Evolutionary conservation across 2,329 filamentous ascomycete genomes (phyloP).

Genomic region (Nemania abortiva): DNA sequence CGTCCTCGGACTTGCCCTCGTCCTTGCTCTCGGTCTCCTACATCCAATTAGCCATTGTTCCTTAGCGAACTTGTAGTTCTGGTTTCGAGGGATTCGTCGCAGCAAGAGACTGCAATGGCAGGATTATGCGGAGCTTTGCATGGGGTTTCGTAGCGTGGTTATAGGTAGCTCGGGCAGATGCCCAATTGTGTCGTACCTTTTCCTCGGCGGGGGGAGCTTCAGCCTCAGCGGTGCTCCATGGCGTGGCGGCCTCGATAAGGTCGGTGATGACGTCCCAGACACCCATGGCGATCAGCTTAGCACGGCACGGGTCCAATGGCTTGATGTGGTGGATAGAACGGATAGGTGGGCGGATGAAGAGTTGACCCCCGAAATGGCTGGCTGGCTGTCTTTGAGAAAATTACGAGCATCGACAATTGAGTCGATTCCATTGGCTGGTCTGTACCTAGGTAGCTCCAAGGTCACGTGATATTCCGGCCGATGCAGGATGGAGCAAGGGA

Average conservation of each 20-base stretch:
- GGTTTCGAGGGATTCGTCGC: background rate
- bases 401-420: conserved; percentile 64
- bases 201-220: conserved; percentile 77
- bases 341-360: conserved; percentile 48
- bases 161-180: conserved; percentile 29
- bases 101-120: background rate
- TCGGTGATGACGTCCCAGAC: conserved; percentile 75
- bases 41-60: conserved; percentile 23
- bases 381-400: conserved; percentile 53
- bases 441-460: conserved; percentile 36
- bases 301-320: conserved; percentile 55
- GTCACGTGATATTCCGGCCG: conserved; percentile 49
- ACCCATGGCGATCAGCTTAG: conserved; percentile 67
- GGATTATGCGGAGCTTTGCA: background rate
- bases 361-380: conserved; percentile 46
- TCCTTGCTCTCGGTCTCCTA: conserved; percentile 60
- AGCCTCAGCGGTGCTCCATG: conserved; percentile 73
- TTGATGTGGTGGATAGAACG: conserved; percentile 54
- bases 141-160: background rate
- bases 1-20: conserved; percentile 61
- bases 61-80: background rate
- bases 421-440: conserved; percentile 60
- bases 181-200: conserved; percentile 57
- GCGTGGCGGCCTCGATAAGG: conserved; percentile 73
- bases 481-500: conserved; percentile 17